Percentiles rank a stretch among this genome's conserved stretches.
phyloP scores from a whole-genome alignment of 2,329 filamentous ascomycete genomes.

The Sporothrix globosa region DNA sequence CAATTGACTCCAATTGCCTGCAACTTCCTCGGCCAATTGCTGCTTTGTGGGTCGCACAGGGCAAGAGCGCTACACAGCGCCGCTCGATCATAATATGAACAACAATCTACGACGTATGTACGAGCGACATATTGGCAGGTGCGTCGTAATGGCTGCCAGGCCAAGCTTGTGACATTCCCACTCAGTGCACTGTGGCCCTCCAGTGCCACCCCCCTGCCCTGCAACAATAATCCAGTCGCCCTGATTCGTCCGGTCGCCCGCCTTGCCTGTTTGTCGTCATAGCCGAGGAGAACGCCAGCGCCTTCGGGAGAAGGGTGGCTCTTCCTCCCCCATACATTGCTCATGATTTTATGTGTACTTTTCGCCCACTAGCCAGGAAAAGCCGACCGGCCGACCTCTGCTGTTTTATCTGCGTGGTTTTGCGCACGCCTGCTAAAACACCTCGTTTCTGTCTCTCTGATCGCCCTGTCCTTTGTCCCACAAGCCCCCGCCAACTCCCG shows the following conservation, averaged over 20 bases:
- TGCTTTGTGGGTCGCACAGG: constrained; percentile 21
- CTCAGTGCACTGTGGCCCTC: not conserved
- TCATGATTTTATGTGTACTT: not conserved
- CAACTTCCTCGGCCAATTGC: constrained; percentile 31
- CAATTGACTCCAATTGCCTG: too few relatives aligned
- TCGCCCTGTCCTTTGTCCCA: constrained; percentile 8
- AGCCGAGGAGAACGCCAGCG: constrained; percentile 38
- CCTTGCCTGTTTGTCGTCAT: constrained; percentile 39
- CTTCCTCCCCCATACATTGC: constrained; percentile 29
- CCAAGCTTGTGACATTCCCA: constrained; percentile 32
- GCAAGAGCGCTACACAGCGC: constrained; percentile 11
- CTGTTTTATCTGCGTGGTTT: constrained; percentile 34
- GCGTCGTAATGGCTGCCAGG: constrained; percentile 3
- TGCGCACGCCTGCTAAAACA: constrained; percentile 41
- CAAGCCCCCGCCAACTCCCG: constrained; percentile 30
- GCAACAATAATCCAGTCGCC: constrained; percentile 38
- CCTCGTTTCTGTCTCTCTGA: constrained; percentile 38
- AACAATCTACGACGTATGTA: not conserved
- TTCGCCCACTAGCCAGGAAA: constrained; percentile 34
- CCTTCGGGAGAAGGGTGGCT: constrained; percentile 29
- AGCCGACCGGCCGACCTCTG: constrained; percentile 30
- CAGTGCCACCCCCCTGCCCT: constrained; percentile 25
- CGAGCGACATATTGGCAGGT: constrained; percentile 8
- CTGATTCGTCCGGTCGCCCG: constrained; percentile 40
- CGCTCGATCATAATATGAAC: not conserved